phyloP scores from a whole-genome alignment of 2,329 filamentous ascomycete species.

The Neocucurbitaria cava region DNA sequence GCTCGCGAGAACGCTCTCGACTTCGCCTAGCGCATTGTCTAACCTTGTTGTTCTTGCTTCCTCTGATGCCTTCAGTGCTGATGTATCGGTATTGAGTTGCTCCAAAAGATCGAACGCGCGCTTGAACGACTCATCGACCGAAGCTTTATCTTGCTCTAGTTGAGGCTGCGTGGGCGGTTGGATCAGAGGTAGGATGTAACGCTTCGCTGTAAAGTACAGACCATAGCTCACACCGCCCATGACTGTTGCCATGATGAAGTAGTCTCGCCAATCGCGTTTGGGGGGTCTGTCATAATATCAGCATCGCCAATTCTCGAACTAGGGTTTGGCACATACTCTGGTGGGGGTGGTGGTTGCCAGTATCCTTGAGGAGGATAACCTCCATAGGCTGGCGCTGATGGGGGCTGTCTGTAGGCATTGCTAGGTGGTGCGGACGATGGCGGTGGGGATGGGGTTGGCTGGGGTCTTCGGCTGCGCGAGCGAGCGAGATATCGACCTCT shows the following conservation, averaged over 20 bases:
- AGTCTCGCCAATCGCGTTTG: slow-evolving; percentile 93
- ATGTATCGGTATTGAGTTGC: slow-evolving; percentile 88
- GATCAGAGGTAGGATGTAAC: slow-evolving; percentile 90
- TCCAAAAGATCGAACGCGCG: slow-evolving; percentile 91
- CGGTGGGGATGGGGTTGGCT: slow-evolving; percentile 56
- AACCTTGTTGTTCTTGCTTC: slow-evolving; percentile 81
- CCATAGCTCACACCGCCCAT: slow-evolving; percentile 89
- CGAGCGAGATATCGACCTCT: slow-evolving; percentile 85
- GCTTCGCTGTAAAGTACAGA: slow-evolving; percentile 82
- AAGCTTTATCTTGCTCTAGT: slow-evolving; percentile 90
- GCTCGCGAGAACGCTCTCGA: slow-evolving; percentile 82
- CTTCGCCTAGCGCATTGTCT: slow-evolving; percentile 79
- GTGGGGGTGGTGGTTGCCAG: slow-evolving; percentile 61
- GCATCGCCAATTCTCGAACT: slow-evolving; percentile 2
- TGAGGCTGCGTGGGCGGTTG: slow-evolving; percentile 93
- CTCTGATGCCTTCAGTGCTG: slow-evolving; percentile 85
- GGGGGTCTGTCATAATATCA: slow-evolving; percentile 57
- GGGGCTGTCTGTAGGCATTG: slow-evolving; percentile 56
- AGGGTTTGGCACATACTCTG: slow-evolving; percentile 52
- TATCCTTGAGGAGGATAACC: slow-evolving; percentile 60
- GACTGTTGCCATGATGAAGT: slow-evolving; percentile 99
- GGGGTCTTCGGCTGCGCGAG: slow-evolving; percentile 70
- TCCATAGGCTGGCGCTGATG: slow-evolving; percentile 57
- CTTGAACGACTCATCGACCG: slow-evolving; percentile 91
- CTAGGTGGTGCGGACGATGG: slow-evolving; percentile 50